Base-by-base conservation (phyloP, 2,329 filamentous ascomycete species). In the Microdochium bolleyi region DNA sequence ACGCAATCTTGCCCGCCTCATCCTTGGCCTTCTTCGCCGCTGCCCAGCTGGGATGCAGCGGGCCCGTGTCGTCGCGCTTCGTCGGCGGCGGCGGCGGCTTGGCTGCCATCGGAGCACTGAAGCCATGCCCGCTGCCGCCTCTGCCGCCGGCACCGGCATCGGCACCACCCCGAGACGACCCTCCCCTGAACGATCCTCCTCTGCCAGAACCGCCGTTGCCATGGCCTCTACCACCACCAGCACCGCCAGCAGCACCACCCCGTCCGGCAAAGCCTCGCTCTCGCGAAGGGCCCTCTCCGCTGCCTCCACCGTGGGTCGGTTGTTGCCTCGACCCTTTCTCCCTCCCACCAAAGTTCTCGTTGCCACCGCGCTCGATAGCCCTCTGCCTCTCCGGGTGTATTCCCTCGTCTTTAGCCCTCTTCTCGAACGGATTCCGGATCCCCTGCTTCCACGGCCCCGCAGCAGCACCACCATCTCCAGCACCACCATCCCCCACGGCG, bases 1-100 rank as follows among this genome's bases (percentile, higher is more conserved):
- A 84, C 22, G 70, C 67, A 22, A 73, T 75, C 48, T 73, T 75
- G 61, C 77, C 73, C 56, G 77, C 70, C 55, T 70, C 70, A 59
- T 83, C 79, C 66, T 85, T 84, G 1, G 77, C 77, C 67, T 79
- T 79, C 68, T 82, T 83, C 57, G 74, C 79, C 53, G 83, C 83
- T 57, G 78, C 78, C 83, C 83, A 87, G 61, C 79, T 83, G 1
- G 82, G 79, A 71, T 88, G 84, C 59, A 87, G 64, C 3, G 75
- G 58, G 0, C 80, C 78, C 8, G 64, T 62, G 60, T 79, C 74
- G 48, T 80, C 76, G 53, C 75, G 72, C 60, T 70, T 76, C 53
- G 70, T 66, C 22, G 65, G 60, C 11, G 66, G 64, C 58, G 65
- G 70, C 3, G 62, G 61, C 49, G 59, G 63, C 19, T 60, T 56